Conservation (phyloP, 768 basidiomycete species). For the Mycena venus region DNA sequence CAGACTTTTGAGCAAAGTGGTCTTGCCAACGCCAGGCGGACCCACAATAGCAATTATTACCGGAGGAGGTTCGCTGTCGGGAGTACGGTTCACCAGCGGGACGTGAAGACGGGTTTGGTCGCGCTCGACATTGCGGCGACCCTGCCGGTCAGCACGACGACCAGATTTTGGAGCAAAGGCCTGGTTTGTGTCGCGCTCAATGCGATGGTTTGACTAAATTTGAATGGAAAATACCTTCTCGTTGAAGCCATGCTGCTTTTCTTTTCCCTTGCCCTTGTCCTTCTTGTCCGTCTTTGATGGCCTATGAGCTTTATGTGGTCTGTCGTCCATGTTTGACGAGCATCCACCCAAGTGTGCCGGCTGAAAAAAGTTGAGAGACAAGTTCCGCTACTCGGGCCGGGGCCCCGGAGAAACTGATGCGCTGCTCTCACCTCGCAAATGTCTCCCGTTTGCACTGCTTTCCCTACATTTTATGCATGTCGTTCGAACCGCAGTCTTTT, state of each 20-base stretch:
- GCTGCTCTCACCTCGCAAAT: too few species aligned
- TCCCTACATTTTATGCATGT: too few species aligned
- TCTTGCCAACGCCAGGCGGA: slow-evolving; percentile 97
- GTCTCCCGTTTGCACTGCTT: too few species aligned
- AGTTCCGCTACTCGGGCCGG: too few species aligned
- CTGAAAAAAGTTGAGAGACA: slow-evolving; percentile 9
- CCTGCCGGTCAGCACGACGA: slow-evolving; percentile 89
- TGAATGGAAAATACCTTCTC: slow-evolving; percentile 74
- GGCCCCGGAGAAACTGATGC: too few species aligned
- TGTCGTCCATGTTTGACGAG: slow-evolving; percentile 71
- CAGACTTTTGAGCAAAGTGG: slow-evolving; percentile 91
- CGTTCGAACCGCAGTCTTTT: too few species aligned
- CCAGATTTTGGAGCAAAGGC: slow-evolving; percentile 96
- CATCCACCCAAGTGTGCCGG: not conserved
- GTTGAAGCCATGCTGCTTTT: slow-evolving; percentile 85
- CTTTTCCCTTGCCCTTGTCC: slow-evolving; percentile 75
- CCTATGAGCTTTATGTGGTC: slow-evolving; percentile 87
- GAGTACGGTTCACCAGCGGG: slow-evolving; percentile 94
- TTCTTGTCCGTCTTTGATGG: slow-evolving; percentile 72
- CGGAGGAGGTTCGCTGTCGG: slow-evolving; percentile 92
- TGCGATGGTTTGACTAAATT: not conserved
- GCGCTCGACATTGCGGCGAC: slow-evolving; percentile 90
- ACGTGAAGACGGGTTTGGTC: slow-evolving; percentile 97
- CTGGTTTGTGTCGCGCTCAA: slow-evolving; percentile 49
- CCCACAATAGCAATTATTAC: slow-evolving; percentile 96